These are phyloP conservation scores for Teunomyces atbi DNA, from an alignment of 805 yeast genomes.

Conservation along the genomic window DNA sequence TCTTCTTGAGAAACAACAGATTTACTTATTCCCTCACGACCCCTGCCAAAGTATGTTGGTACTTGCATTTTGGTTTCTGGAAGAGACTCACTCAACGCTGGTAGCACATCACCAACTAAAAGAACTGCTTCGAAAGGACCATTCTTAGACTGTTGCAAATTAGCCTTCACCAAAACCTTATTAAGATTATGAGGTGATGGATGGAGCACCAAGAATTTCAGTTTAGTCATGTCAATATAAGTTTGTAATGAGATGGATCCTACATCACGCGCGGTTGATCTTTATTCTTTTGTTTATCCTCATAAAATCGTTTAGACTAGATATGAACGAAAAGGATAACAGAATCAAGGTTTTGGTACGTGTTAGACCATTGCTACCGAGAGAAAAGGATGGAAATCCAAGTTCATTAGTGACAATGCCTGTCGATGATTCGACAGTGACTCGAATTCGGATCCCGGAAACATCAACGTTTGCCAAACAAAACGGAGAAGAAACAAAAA, in stretches of 20 bases:
- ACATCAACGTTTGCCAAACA: conserved; percentile 16
- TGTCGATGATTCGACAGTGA: conserved; percentile 16
- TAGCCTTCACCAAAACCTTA: conserved; percentile 45
- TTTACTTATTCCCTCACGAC: conserved; percentile 17
- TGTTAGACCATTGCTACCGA: conserved; percentile 45
- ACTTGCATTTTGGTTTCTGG: conserved; percentile 20
- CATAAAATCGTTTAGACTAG: too few relatives aligned
- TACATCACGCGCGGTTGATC: neutral
- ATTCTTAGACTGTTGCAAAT: conserved; percentile 50
- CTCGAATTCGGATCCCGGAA: conserved; percentile 20
- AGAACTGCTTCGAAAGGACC: conserved; percentile 65
- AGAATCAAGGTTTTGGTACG: conserved; percentile 52
- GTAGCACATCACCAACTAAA: conserved; percentile 48
- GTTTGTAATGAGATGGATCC: neutral
- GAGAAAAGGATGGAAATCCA: conserved; percentile 22
- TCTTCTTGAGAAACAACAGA: conserved; percentile 13
- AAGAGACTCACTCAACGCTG: conserved; percentile 8
- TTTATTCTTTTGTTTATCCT: neutral
- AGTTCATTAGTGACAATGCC: conserved; percentile 33
- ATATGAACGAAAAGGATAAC: conserved; percentile 5
- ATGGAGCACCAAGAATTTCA: conserved; percentile 44
- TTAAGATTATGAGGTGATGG: conserved; percentile 43
- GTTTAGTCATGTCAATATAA: conserved; percentile 10
- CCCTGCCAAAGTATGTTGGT: conserved; percentile 27
- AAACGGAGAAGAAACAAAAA: conserved; percentile 21